Percentiles rank a stretch among this genome's conserved stretches.
These are phyloP conservation scores for Cytospora paraplurivora DNA, from an alignment of 2,329 filamentous ascomycete species.

Conservation along the genomic window DNA sequence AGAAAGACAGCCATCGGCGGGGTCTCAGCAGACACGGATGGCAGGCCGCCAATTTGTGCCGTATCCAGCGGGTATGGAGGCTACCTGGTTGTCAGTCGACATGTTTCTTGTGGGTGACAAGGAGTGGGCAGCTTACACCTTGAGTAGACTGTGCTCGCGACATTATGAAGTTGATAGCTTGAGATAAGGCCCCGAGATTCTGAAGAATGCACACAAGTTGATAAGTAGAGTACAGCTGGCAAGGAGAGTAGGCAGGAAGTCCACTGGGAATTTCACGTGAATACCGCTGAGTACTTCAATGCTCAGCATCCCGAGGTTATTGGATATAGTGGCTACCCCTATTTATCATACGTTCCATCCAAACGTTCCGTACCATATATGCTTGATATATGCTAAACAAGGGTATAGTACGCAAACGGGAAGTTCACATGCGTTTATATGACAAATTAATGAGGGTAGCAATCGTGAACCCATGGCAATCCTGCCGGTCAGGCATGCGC, in stretches of 20 bases:
- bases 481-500: too few relatives aligned
- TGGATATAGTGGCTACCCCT: too few relatives aligned
- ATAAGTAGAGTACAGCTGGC: not conserved
- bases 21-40: constrained; percentile 60
- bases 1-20: constrained; percentile 67
- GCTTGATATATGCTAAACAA: too few relatives aligned
- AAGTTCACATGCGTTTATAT: too few relatives aligned
- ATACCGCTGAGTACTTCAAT: too few relatives aligned
- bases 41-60: constrained; percentile 60
- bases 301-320: too few relatives aligned
- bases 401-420: too few relatives aligned
- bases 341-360: too few relatives aligned
- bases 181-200: not conserved
- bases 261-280: not conserved
- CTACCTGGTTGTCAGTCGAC: not conserved
- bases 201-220: not conserved
- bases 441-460: too few relatives aligned
- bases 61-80: constrained; percentile 45
- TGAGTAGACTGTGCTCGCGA: not conserved
- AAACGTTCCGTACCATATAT: too few relatives aligned
- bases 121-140: not conserved
- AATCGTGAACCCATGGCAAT: too few relatives aligned
- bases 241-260: not conserved
- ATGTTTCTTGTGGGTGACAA: not conserved
- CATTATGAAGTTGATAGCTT: not conserved